Evolutionary conservation across 768 basidiomycete genomes (phyloP).

Genomic region (Galerina sulciceps): DNA sequence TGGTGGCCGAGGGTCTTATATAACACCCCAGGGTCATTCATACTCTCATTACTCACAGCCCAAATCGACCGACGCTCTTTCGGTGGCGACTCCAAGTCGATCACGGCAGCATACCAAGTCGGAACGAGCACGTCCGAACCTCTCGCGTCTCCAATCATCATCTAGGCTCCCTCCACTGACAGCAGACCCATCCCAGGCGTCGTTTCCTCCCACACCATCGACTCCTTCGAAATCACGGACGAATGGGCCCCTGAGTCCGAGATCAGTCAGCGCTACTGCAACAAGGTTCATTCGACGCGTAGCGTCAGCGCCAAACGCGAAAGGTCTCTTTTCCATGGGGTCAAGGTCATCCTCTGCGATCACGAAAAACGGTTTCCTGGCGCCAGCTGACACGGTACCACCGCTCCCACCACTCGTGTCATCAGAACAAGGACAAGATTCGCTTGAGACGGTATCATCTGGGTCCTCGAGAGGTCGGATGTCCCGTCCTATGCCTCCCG

Average conservation of each 20-base stretch:
- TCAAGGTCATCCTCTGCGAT: conserved; percentile 57
- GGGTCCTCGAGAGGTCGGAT: conserved; percentile 65
- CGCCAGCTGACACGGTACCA: conserved; percentile 67
- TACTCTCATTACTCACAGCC: conserved; percentile 36
- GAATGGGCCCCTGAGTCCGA: conserved; percentile 64
- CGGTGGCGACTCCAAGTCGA: conserved; percentile 35
- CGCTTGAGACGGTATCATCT: conserved; percentile 79
- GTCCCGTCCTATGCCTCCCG: conserved; percentile 41
- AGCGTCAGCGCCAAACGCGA: conserved; percentile 95
- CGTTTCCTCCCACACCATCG: conserved; percentile 30
- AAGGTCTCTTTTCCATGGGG: conserved; percentile 77
- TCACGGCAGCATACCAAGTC: conserved; percentile 49
- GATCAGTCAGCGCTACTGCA: conserved; percentile 72
- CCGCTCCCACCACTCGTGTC: conserved; percentile 55
- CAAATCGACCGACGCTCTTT: conserved; percentile 44
- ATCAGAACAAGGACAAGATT: conserved; percentile 67
- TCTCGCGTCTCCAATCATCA: conserved; percentile 22
- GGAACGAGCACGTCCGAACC: conserved; percentile 32
- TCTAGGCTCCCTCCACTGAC: conserved; percentile 41
- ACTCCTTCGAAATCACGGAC: conserved; percentile 44
- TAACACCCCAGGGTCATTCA: conserved; percentile 28
- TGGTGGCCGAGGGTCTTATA: conserved; percentile 34
- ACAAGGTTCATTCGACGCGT: conserved; percentile 93
- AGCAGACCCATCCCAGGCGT: conserved; percentile 49
- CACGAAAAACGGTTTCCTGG: conserved; percentile 78